Evolutionary conservation across 1,139 yeast species (phyloP).

Genomic region (Taphrina wiesneri): DNA sequence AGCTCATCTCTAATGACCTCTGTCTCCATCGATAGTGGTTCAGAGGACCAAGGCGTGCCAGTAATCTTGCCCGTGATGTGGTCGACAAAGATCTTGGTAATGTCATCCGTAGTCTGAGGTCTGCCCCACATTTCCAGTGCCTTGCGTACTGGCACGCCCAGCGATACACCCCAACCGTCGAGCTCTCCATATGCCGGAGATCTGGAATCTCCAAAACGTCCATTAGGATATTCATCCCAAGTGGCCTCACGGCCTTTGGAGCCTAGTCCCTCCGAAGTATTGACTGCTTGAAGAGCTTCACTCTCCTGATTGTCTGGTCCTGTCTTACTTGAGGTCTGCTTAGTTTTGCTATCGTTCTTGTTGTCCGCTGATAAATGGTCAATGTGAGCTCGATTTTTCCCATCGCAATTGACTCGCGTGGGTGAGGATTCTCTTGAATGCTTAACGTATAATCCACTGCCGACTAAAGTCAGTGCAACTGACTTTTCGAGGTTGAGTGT

Average conservation of each 20-base stretch:
- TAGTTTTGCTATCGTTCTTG: not conserved
- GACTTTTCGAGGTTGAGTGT: conserved; percentile 88
- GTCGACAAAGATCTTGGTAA: conserved; percentile 66
- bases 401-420: not conserved
- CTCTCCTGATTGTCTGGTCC: not conserved
- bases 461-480: conserved; percentile 76
- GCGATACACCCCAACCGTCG: conserved; percentile 93
- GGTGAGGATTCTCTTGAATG: conserved; percentile 30
- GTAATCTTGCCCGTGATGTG: conserved; percentile 76
- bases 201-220: conserved; percentile 94
- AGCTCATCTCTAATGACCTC: conserved; percentile 89
- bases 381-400: not conserved
- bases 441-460: conserved; percentile 46
- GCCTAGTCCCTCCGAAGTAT: conserved; percentile 35
- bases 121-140: conserved; percentile 81
- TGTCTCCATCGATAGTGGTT: conserved; percentile 80
- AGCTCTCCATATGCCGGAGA: conserved; percentile 96
- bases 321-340: not conserved
- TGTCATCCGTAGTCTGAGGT: conserved; percentile 65
- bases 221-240: conserved; percentile 98
- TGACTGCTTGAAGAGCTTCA: conserved; percentile 12
- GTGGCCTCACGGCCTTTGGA: conserved; percentile 84
- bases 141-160: conserved; percentile 68
- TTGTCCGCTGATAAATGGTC: not conserved
- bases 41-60: conserved; percentile 87